These are phyloP conservation scores for Phytophthora cactorum DNA, from an alignment of 352 stramenopile species.

Conservation along the genomic window DNA sequence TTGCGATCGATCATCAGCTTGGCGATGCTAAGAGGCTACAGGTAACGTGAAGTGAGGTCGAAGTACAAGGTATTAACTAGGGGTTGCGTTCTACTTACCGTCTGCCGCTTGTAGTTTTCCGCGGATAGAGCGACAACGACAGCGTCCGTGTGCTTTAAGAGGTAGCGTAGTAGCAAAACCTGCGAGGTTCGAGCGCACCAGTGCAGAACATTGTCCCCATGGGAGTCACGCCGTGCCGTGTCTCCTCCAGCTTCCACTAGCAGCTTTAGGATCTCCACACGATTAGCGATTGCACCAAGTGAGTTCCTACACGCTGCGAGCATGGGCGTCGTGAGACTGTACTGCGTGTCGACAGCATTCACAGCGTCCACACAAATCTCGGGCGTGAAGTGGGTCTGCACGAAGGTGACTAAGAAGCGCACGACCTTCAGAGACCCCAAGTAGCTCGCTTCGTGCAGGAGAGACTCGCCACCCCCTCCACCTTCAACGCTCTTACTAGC, in stretches of 20 bases:
- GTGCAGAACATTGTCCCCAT: conserved; percentile 74
- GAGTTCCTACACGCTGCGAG: conserved; percentile 63
- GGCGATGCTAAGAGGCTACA: conserved; percentile 62
- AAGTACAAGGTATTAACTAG: neutral
- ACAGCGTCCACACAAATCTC: conserved; percentile 40
- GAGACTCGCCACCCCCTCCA: conserved; percentile 33
- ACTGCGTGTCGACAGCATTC: conserved; percentile 58
- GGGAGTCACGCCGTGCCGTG: conserved; percentile 50
- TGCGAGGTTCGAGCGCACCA: conserved; percentile 69
- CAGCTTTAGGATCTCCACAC: conserved; percentile 56
- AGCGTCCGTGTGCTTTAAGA: conserved; percentile 69
- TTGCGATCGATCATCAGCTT: conserved; percentile 45
- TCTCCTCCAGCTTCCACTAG: conserved; percentile 54
- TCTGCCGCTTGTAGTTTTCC: conserved; percentile 68
- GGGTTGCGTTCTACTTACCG: conserved; percentile 27
- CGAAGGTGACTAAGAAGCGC: conserved; percentile 40
- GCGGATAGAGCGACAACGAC: conserved; percentile 44
- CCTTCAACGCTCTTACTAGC: neutral
- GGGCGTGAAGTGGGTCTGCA: conserved; percentile 39
- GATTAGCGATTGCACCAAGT: conserved; percentile 43
- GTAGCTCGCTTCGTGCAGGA: conserved; percentile 65
- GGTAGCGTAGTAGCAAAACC: conserved; percentile 55
- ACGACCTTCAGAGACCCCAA: conserved; percentile 44
- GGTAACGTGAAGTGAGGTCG: neutral
- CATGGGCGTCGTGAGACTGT: conserved; percentile 59